Percentiles rank a stretch among this genome's conserved stretches.
phyloP scores from a whole-genome alignment of 805 yeast genomes.

The Kuraishia ogatae region DNA sequence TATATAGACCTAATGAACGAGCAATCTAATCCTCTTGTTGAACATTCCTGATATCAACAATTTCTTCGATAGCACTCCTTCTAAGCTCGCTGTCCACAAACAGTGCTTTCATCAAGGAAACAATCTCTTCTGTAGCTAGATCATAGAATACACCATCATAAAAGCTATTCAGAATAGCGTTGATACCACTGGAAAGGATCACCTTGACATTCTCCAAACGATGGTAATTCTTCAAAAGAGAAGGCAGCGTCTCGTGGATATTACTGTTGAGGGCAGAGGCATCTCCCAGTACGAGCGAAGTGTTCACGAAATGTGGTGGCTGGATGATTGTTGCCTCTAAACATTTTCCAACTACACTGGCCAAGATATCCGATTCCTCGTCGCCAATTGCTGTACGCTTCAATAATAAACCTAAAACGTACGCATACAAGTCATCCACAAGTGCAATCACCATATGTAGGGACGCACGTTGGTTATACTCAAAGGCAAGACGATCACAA shows the following conservation, averaged over 20 bases:
- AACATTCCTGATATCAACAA: constrained; percentile 29
- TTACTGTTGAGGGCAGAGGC: not conserved
- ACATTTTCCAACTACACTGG: constrained; percentile 6
- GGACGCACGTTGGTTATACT: constrained; percentile 13
- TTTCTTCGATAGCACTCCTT: constrained; percentile 34
- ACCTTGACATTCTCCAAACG: constrained; percentile 19
- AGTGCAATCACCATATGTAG: constrained; percentile 11
- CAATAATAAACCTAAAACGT: constrained; percentile 12
- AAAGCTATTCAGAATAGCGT: constrained; percentile 37
- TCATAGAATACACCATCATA: constrained; percentile 45
- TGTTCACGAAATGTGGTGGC: not conserved
- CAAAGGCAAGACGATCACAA: constrained; percentile 5
- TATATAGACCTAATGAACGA: no score
- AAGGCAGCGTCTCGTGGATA: not conserved
- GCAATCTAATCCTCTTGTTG: not conserved
- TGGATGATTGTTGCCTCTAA: not conserved
- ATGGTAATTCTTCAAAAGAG: constrained; percentile 8
- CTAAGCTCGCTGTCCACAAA: constrained; percentile 40
- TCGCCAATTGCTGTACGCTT: constrained; percentile 20
- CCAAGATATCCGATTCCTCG: constrained; percentile 20
- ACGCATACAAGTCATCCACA: constrained; percentile 10
- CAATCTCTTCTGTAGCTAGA: constrained; percentile 36
- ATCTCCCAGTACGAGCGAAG: not conserved
- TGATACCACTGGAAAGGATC: constrained; percentile 26
- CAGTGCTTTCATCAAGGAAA: constrained; percentile 29